phyloP scores from a whole-genome alignment of 129 eudicot genomes.

The Glebionis coronaria region DNA sequence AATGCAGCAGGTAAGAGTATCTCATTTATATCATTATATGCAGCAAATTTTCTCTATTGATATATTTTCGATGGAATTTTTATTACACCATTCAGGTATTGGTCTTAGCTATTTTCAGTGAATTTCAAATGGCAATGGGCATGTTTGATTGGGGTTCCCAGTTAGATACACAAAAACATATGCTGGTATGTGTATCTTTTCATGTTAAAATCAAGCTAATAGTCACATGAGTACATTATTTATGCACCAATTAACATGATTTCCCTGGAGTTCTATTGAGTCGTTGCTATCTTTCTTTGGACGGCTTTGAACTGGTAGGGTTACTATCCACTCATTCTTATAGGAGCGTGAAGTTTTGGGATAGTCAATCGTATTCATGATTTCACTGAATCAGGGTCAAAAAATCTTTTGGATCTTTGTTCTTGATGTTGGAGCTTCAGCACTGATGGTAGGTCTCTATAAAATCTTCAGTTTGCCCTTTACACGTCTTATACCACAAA shows the following conservation, averaged over 20 bases:
- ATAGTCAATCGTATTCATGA: no score
- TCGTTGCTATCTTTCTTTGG: conserved; percentile 14
- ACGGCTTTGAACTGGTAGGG: conserved; percentile 89
- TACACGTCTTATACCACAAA: no score
- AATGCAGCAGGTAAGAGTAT: no score
- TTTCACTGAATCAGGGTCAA: no score
- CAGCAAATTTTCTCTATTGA: no score
- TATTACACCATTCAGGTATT: background rate
- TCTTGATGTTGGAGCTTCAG: no score
- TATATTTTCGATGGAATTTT: no score
- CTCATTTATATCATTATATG: no score
- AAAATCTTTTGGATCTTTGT: no score
- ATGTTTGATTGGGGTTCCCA: conserved; percentile 47
- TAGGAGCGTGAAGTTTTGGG: conserved; percentile 37
- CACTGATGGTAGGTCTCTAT: no score
- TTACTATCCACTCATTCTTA: conserved; percentile 89
- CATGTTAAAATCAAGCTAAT: background rate
- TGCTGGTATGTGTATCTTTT: conserved; percentile 53
- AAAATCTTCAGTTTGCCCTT: no score
- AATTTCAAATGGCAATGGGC: no score
- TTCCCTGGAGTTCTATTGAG: background rate
- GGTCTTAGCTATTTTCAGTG: conserved; percentile 13
- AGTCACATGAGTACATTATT: conserved; percentile 4
- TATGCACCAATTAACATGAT: conserved; percentile 1
- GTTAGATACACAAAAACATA: conserved; percentile 71